Percentiles rank a stretch among this genome's conserved stretches.
Conservation (phyloP, 192 early-diverging fungal genomes). For the Anaeromyces robustus region DNA sequence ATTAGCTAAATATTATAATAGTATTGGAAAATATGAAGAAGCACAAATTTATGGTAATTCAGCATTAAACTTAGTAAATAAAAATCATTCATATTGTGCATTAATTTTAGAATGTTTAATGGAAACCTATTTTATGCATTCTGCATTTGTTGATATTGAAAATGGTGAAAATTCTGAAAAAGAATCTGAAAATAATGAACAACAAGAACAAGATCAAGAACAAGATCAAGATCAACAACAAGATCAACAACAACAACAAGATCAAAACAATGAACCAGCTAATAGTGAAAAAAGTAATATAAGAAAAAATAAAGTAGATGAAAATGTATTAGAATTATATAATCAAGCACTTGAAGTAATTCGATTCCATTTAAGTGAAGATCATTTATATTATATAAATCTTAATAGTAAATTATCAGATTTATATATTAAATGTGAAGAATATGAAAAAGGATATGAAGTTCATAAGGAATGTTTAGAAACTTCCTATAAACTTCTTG, state of each 20-base stretch:
- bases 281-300: no score
- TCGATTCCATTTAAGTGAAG: background rate
- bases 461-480: background rate
- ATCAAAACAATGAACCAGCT: background rate
- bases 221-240: no score
- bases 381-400: background rate
- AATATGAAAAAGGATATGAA: background rate
- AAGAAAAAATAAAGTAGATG: background rate
- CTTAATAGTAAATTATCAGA: background rate
- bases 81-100: slow-evolving; percentile 7
- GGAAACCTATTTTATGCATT: background rate
- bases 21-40: slow-evolving; percentile 22
- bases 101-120: background rate
- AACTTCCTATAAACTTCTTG: background rate
- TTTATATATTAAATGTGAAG: background rate
- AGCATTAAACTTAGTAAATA: slow-evolving; percentile 12
- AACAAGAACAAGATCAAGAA: background rate
- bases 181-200: background rate
- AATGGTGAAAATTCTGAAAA: background rate
- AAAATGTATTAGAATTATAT: background rate
- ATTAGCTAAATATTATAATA: slow-evolving; percentile 25
- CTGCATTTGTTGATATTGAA: background rate
- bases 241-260: background rate
- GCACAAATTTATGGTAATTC: slow-evolving; percentile 27
- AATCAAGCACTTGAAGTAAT: background rate